Conservation (phyloP, 345 rosid genomes). For the Syzygium grande region DNA sequence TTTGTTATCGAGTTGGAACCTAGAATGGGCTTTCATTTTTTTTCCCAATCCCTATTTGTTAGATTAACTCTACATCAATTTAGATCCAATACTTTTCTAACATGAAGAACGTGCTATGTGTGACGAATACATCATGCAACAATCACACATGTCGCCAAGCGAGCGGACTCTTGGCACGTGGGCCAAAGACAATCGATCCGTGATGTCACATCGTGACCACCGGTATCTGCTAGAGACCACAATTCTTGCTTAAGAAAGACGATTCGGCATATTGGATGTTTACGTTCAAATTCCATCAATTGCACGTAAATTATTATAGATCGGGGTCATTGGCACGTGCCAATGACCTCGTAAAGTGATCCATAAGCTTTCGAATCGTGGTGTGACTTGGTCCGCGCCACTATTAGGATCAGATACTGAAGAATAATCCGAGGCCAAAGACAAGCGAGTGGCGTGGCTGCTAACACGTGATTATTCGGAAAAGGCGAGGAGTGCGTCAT, state of each 20-base stretch:
- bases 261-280: background rate
- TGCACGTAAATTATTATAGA: accelerated
- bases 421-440: background rate
- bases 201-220: accelerated
- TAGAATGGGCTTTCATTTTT: background rate
- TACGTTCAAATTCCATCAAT: accelerated
- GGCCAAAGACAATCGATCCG: background rate
- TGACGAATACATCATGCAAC: background rate
- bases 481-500: background rate
- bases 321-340: too few relatives aligned
- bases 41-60: background rate
- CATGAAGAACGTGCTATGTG: background rate
- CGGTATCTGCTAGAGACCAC: background rate
- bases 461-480: background rate
- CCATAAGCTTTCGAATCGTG: too few relatives aligned
- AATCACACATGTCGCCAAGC: background rate
- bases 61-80: background rate
- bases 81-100: background rate
- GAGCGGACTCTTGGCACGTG: accelerated
- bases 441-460: background rate
- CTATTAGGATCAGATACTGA: background rate
- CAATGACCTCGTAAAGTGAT: too few relatives aligned
- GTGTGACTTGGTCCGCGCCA: background rate
- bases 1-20: background rate
- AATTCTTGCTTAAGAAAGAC: background rate